These are phyloP conservation scores for Xerocomellus chrysenteron DNA, from an alignment of 768 basidiomycete species.

Conservation along the genomic window DNA sequence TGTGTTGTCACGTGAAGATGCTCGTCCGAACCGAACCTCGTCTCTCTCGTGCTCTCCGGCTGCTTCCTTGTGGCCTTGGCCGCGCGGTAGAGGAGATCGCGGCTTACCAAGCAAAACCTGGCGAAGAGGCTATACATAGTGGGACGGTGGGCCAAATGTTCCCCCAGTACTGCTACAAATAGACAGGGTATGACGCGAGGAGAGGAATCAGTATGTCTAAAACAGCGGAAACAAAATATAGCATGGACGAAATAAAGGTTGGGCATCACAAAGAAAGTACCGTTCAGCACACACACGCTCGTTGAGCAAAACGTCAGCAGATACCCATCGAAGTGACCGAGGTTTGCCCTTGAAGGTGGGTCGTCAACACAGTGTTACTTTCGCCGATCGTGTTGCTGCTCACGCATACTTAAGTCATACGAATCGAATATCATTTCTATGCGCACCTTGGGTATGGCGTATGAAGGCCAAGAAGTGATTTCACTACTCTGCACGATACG, in stretches of 20 bases:
- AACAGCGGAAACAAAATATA: background rate
- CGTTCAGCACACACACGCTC: background rate
- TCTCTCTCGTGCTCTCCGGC: no score
- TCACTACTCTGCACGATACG: constrained; percentile 14
- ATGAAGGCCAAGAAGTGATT: constrained; percentile 9
- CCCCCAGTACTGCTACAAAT: no score
- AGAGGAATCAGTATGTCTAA: background rate
- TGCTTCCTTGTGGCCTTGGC: no score
- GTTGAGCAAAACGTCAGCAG: background rate
- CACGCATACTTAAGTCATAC: background rate
- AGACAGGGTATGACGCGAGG: no score
- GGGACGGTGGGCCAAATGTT: no score
- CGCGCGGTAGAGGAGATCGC: no score
- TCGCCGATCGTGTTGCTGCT: background rate
- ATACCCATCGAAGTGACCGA: background rate
- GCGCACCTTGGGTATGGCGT: background rate
- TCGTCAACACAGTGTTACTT: constrained; percentile 1
- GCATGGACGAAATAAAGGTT: background rate
- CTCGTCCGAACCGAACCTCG: no score
- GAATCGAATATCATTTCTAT: background rate
- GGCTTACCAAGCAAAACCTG: no score
- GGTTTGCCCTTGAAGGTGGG: background rate
- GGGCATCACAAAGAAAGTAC: no score
- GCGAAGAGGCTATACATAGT: no score
- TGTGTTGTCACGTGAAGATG: no score